phyloP scores from a whole-genome alignment of 805 yeast genomes.

The Ogataea angusta region DNA sequence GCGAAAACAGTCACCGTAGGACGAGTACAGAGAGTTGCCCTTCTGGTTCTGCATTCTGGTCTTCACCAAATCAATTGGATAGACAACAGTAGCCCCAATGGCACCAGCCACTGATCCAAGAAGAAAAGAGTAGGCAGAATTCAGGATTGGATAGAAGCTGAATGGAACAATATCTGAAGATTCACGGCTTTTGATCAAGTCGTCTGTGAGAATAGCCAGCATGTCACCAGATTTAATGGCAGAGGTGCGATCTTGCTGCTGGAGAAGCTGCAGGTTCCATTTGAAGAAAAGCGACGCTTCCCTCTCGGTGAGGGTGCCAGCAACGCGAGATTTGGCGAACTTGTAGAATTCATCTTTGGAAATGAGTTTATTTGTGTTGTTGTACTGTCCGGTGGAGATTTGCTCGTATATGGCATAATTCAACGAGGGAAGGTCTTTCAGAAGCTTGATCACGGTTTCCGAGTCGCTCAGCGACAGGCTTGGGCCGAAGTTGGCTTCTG shows the following conservation, averaged over 20 bases:
- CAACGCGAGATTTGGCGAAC: constrained; percentile 21
- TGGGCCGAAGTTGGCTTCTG: constrained; percentile 37
- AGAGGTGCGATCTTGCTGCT: constrained; percentile 25
- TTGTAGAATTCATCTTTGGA: constrained; percentile 25
- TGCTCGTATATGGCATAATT: constrained; percentile 31
- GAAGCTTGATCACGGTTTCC: constrained; percentile 43
- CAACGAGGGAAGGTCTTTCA: constrained; percentile 34
- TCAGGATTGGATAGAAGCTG: constrained; percentile 63
- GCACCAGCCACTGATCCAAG: constrained; percentile 96
- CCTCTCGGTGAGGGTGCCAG: constrained; percentile 21
- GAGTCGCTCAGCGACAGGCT: constrained; percentile 48
- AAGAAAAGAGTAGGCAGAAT: constrained; percentile 80
- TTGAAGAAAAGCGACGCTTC: constrained; percentile 33
- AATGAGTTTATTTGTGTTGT: constrained; percentile 20
- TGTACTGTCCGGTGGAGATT: constrained; percentile 23
- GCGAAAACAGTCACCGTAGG: constrained; percentile 80
- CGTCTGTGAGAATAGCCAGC: constrained; percentile 48
- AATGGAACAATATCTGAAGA: constrained; percentile 41
- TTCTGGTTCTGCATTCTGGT: constrained; percentile 98
- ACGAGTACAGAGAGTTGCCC: constrained; percentile 63
- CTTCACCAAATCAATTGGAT: constrained; percentile 93
- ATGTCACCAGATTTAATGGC: constrained; percentile 30
- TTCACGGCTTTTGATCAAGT: constrained; percentile 47
- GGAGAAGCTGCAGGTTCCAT: constrained; percentile 33
- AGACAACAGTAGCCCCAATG: constrained; percentile 96